Base-by-base conservation (phyloP, 441 rosid species). In the Corymbia citriodora region DNA sequence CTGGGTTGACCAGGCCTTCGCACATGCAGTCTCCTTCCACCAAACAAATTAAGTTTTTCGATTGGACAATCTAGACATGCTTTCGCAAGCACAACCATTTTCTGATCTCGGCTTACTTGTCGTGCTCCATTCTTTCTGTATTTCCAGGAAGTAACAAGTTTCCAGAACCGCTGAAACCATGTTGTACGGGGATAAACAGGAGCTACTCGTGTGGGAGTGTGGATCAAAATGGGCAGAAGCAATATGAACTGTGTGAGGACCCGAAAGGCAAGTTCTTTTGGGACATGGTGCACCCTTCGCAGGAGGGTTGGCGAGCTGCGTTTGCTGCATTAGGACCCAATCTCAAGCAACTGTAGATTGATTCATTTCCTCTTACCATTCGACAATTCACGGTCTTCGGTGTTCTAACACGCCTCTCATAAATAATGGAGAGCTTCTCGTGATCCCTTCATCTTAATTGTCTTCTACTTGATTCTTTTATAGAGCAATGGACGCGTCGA, bases 221-320 rank as follows among this genome's bases (percentile, higher is more conserved):
- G 81, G 94, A 93, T 82, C 92, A 29, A 49, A 88, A 68, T 21
- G 97, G 98, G 40, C 87, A 63, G 53, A 95, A 94, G 91, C 90
- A 79, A 92, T 96, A 94, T 88, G 93, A 85, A 48, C 88, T 95
- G 3, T 98, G 99, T 72, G 90, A 92, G 45, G 91, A 95, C 52
- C 98, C 96, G 40, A 91, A 89, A 31, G 89, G 93, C 11, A 89
- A 91, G 53, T 96, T 98, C 93, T 98, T 97, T 85, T 98, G 99
- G 99, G 99, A 98, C 92, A 15, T 49, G 6, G 92, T 91, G 31
- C 99, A 97, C 87, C 96, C 98, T 12, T 92, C 96, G 2, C 96
- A 97, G 83, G 92, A 83, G 40, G 98, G 96, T 50, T 96, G 98
- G 98, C 88, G 87, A 5, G 92, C 96, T 4, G 93, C 95, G 17